These are phyloP conservation scores for Plenodomus lindquistii DNA, from an alignment of 2,329 filamentous ascomycete genomes.

Conservation along the genomic window DNA sequence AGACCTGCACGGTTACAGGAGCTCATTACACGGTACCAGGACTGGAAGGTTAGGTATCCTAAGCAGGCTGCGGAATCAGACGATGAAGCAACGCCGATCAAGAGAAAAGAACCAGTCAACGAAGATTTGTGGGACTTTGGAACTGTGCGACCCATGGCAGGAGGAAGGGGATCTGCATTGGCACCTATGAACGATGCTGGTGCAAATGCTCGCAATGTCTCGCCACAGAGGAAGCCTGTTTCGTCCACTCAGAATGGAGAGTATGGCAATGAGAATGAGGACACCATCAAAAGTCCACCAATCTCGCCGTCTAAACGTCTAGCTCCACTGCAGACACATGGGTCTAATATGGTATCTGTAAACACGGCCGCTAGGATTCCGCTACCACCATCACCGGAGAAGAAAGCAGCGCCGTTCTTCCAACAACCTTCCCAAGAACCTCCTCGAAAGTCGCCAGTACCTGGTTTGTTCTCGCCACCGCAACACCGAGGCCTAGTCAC, in stretches of 20 bases:
- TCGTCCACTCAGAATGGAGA: slow-evolving; percentile 19
- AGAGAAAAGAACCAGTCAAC: slow-evolving; percentile 56
- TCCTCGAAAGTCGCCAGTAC: slow-evolving; percentile 36
- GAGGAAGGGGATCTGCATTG: slow-evolving; percentile 58
- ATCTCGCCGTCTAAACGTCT: slow-evolving; percentile 50
- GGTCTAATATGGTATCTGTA: slow-evolving; percentile 46
- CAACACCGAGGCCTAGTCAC: slow-evolving; percentile 32
- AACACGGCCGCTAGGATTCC: slow-evolving; percentile 50
- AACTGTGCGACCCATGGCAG: slow-evolving; percentile 76
- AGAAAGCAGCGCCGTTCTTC: slow-evolving; percentile 39
- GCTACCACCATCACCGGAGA: slow-evolving; percentile 52
- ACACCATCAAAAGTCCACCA: slow-evolving; percentile 44
- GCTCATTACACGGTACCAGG: slow-evolving; percentile 85
- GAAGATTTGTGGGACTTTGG: slow-evolving; percentile 99
- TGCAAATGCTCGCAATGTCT: slow-evolving; percentile 68
- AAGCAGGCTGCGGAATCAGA: slow-evolving; percentile 61
- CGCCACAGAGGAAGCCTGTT: slow-evolving; percentile 41
- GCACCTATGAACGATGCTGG: slow-evolving; percentile 79
- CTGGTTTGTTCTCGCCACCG: slow-evolving; percentile 38
- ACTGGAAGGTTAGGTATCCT: slow-evolving; percentile 83
- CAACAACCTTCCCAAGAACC: slow-evolving; percentile 32
- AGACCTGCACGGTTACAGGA: slow-evolving; percentile 97
- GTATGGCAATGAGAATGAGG: slow-evolving; percentile 44
- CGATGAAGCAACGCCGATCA: slow-evolving; percentile 41
- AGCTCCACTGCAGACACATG: slow-evolving; percentile 32